Evolutionary conservation across 2,329 filamentous ascomycete genomes (phyloP).

Genomic region (Trichoderma cornu-damae): DNA sequence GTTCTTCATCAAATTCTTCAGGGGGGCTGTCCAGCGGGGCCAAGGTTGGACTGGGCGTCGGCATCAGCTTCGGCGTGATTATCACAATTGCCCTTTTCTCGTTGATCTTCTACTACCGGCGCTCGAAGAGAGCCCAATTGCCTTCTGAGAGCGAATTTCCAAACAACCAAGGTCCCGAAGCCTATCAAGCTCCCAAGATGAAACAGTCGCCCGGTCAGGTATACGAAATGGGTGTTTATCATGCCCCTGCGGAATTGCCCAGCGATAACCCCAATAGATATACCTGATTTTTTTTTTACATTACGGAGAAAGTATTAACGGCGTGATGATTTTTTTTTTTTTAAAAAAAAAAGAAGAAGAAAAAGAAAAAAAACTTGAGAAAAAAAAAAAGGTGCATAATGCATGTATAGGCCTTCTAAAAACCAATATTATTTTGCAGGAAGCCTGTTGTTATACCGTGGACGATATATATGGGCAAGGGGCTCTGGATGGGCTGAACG

Average conservation of each 20-base stretch:
- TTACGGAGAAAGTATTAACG: not conserved
- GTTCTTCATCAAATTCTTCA: not conserved
- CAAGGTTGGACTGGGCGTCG: constrained; percentile 21
- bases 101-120: constrained; percentile 14
- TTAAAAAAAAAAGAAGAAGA: too few species aligned
- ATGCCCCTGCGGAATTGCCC: not conserved
- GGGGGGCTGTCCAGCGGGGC: constrained; percentile 20
- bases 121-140: not conserved
- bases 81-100: constrained; percentile 14
- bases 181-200: not conserved
- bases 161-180: not conserved
- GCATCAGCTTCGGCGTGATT: constrained; percentile 11
- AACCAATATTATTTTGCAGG: too few species aligned
- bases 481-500: not conserved
- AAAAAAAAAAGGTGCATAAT: too few species aligned
- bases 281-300: not conserved
- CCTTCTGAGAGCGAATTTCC: not conserved
- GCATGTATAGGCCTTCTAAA: not conserved
- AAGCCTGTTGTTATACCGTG: not conserved
- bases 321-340: not conserved
- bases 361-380: too few species aligned
- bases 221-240: constrained; percentile 6
- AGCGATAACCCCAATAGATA: not conserved
- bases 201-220: not conserved
- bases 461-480: not conserved